Base-by-base conservation (phyloP, 352 stramenopile genomes). In the Phytophthora sp. region DNA sequence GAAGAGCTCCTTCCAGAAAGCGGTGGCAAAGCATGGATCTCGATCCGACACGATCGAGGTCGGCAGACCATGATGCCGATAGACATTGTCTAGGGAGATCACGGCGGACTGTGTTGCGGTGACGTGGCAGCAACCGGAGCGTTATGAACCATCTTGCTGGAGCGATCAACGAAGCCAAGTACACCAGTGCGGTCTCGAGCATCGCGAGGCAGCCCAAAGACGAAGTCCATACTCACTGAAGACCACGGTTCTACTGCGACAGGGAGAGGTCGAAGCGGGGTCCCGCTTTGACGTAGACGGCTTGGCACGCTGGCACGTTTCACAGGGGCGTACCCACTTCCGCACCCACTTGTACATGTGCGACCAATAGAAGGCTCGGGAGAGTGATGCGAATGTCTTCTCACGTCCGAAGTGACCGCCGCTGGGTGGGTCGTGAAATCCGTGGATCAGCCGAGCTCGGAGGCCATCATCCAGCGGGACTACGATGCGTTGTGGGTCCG, bases 301-400 rank as follows among this genome's bases (percentile, higher is more conserved):
- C 33, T 24, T 15, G 31, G 8, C n/a, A n/a, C n/a, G n/a, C n/a
- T n/a, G n/a, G n/a, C n/a, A n/a, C n/a, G 5, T 1, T 47, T 81
- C 62, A 20, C 61, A 78, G 1, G 57, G 57, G 26, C 57, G 53
- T 1, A 77, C 49, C 26, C 51, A 81, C 29, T 73, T 78, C 2
- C 51, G 49, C 1, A 78, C 65, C 61, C 50, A 74, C 26, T 77
- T 74, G 26, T 74, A 76, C 66, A 70, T 55, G 33, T 39, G 33
- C 4, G 33, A 15, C 2, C 33, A 39, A 15, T 39, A 39, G 7
- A 39, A 39, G 33, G 33, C 6, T 5, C 12, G 61, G 2, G 54
- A 59, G 0, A 80, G 44, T 0, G 50, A 20, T 4, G 39, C 7
- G 41, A 60, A 78, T 6, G 66, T 74, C 35, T 78, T 77, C 53